Conservation (phyloP, 306 rosid species). For the Quercus variabilis region DNA sequence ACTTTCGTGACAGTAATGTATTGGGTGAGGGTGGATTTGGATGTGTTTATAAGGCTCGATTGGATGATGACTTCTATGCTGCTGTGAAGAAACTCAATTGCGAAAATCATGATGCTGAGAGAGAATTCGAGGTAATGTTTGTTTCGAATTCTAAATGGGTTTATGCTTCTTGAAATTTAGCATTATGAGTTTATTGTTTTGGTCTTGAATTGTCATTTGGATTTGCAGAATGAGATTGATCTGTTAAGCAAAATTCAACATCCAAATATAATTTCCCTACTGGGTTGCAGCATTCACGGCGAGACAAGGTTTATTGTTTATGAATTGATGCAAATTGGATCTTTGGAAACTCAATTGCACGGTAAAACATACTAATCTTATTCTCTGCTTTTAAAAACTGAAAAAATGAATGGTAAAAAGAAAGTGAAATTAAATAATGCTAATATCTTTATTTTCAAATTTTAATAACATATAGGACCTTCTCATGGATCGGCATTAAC, state of each 20-base stretch:
- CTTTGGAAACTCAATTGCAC: constrained; percentile 78
- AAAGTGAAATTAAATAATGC: neutral
- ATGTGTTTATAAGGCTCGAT: constrained; percentile 78
- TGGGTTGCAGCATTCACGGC: constrained; percentile 65
- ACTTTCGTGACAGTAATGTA: constrained; percentile 63
- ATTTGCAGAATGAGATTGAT: constrained; percentile 84
- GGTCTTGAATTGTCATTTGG: constrained; percentile 8
- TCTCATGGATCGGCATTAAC: constrained; percentile 77
- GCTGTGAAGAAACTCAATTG: constrained; percentile 82
- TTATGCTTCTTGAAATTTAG: neutral
- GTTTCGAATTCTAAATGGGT: neutral
- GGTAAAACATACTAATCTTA: constrained; percentile 43
- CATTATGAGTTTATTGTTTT: neutral
- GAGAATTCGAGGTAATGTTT: constrained; percentile 70
- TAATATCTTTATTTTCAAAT: neutral
- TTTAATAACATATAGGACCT: constrained; percentile 46
- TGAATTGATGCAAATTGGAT: constrained; percentile 89
- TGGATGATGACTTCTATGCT: constrained; percentile 62
- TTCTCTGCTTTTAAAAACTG: neutral
- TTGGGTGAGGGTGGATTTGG: constrained; percentile 95
- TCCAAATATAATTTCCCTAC: constrained; percentile 65
- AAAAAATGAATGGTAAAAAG: neutral
- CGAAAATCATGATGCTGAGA: constrained; percentile 51
- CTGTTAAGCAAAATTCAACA: constrained; percentile 75
- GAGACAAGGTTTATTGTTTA: constrained; percentile 60